Evolutionary conservation across 2,329 filamentous ascomycete genomes (phyloP), one percentile per base, ranked within the genome.

Genomic region (Fusarium globosum): DNA sequence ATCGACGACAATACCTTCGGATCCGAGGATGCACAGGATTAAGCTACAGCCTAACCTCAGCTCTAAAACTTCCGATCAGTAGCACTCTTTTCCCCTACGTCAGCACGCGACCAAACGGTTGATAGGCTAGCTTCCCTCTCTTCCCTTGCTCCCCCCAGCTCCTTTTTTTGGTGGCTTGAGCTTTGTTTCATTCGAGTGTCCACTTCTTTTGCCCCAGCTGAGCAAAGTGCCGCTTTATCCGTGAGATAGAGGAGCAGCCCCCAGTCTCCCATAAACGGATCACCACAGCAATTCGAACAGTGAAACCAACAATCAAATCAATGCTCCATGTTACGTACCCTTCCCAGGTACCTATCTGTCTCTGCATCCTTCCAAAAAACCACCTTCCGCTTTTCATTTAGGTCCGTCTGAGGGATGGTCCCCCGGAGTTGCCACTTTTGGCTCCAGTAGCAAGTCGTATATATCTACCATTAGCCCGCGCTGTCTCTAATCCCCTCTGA

Each of bases 211-310:
- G 60, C 58, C 62, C 69, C 58, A 70, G 70, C 65, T 71, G 68
- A 68, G 49, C n/a, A 68, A 61, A 38, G 59, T 73, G 71, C 71
- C 71, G 71, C 56, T 57, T 69, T 74, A 73, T 72, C 71, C 71
- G 71, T 68, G 28, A 61, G 26, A 71, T 46, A 53, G 67, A 65
- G 26, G 55, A 41, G 38, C 45, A 21, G 43, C 18, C 51, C 55
- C 57, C 43, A 18, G 55, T 28, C 51, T 51, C 61, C 61, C 33
- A 26, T 36, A 49, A 45, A 49, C 35, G 55, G 48, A 59, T 49
- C 66, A 53, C 56, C 55, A 55, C 51, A 71, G 39, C 42, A 56
- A 53, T 70, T 46, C 39, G 18, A 38, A 45, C 65, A 41, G 52
- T 62, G 43, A 55, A 56, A 49, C 55, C 30, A n/a, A 26, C 42